These are phyloP conservation scores for Phytophthora melonis DNA, from an alignment of 352 stramenopile species.

Conservation along the genomic window DNA sequence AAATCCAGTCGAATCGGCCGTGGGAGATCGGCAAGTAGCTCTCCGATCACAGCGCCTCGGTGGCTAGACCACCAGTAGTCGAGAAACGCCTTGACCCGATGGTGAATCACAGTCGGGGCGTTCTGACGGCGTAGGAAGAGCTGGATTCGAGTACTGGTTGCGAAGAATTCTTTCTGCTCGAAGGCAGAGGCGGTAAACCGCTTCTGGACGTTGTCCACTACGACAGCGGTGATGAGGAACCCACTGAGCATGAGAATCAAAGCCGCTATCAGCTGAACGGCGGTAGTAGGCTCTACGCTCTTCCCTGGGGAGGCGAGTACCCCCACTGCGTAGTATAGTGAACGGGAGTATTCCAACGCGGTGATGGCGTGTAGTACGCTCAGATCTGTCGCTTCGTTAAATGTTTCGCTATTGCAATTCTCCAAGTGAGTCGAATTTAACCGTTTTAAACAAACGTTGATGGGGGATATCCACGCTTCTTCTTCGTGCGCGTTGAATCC, in stretches of 20 bases:
- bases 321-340: slow-evolving; percentile 53
- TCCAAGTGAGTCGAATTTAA: slow-evolving; percentile 32
- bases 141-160: slow-evolving; percentile 58
- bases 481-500: slow-evolving; percentile 44
- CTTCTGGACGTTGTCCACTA: slow-evolving; percentile 65
- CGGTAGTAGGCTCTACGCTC: slow-evolving; percentile 52
- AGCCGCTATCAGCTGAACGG: slow-evolving; percentile 45
- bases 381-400: slow-evolving; percentile 17
- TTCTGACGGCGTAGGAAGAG: slow-evolving; percentile 64
- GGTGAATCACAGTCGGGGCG: slow-evolving; percentile 51
- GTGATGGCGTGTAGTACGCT: slow-evolving; percentile 21
- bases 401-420: slow-evolving; percentile 15
- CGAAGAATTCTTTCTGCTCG: slow-evolving; percentile 71
- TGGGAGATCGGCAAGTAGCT: slow-evolving; percentile 61
- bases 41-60: slow-evolving; percentile 54
- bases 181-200: slow-evolving; percentile 60
- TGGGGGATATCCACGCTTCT: slow-evolving; percentile 44
- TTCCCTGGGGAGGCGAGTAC: slow-evolving; percentile 53
- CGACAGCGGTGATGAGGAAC: slow-evolving; percentile 51
- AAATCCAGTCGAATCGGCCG: slow-evolving; percentile 57
- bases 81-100: slow-evolving; percentile 67
- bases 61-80: slow-evolving; percentile 80
- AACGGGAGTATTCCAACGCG: slow-evolving; percentile 45
- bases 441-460: slow-evolving; percentile 29
- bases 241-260: slow-evolving; percentile 60